Percentiles rank a stretch among this genome's conserved stretches.
phyloP scores from a whole-genome alignment of 495 filamentous ascomycete genomes.

The Aspergillus avenaceus region DNA sequence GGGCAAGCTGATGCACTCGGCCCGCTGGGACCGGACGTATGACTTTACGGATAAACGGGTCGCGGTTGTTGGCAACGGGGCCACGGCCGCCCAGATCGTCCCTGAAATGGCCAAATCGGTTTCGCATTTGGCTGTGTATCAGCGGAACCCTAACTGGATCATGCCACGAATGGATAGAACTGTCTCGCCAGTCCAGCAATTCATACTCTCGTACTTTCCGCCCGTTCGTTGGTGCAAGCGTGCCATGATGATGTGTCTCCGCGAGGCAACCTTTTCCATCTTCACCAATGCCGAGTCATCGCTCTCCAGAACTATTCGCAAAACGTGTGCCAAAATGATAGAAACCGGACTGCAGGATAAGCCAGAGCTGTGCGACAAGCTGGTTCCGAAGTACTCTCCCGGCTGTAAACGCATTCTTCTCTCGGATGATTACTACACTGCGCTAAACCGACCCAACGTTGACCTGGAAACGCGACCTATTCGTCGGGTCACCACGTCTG shows the following conservation, averaged over 20 bases:
- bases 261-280: slow-evolving; percentile 39
- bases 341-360: slow-evolving; percentile 33
- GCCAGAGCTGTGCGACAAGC: slow-evolving; percentile 43
- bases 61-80: slow-evolving; percentile 53
- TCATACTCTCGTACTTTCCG: slow-evolving; percentile 39
- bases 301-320: slow-evolving; percentile 28
- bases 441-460: slow-evolving; percentile 41
- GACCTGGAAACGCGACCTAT: slow-evolving; percentile 47
- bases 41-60: slow-evolving; percentile 48
- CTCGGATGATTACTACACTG: slow-evolving; percentile 52
- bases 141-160: slow-evolving; percentile 67
- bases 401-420: slow-evolving; percentile 56
- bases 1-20: slow-evolving; percentile 53
- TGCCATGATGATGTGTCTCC: slow-evolving; percentile 42
- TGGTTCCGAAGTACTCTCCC: slow-evolving; percentile 47
- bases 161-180: slow-evolving; percentile 41
- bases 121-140: slow-evolving; percentile 58
- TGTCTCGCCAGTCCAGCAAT: slow-evolving; percentile 33
- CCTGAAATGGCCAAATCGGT: slow-evolving; percentile 56
- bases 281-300: slow-evolving; percentile 31
- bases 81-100: slow-evolving; percentile 68
- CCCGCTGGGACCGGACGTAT: slow-evolving; percentile 47
- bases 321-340: slow-evolving; percentile 23
- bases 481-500: slow-evolving; percentile 31
- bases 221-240: slow-evolving; percentile 44